Evolutionary conservation across 768 basidiomycete species (phyloP).

Genomic region (Vararia minispora): DNA sequence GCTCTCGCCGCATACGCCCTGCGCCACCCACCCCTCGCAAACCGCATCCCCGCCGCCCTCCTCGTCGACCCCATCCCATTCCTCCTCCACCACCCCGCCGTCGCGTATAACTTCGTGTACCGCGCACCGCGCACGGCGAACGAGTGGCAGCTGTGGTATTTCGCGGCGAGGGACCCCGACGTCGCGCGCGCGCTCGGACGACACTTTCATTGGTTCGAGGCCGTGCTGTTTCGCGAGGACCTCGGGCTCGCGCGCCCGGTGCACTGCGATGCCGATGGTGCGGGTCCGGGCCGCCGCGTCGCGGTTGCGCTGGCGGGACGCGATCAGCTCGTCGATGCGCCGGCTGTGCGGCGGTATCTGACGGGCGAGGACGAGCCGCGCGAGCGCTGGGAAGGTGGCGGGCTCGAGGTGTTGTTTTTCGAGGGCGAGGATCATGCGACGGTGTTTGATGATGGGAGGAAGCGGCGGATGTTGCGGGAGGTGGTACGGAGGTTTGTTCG

Average conservation of each 20-base stretch:
- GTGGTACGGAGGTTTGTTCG: conserved; percentile 23
- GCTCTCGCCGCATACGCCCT: conserved; percentile 44
- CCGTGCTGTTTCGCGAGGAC: conserved; percentile 49
- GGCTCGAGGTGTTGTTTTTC: conserved; percentile 29
- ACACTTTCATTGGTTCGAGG: conserved; percentile 59
- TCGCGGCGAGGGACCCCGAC: conserved; percentile 52
- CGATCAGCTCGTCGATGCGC: conserved; percentile 33
- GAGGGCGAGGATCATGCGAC: conserved; percentile 29
- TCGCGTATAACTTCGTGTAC: conserved; percentile 59
- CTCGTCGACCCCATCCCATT: conserved; percentile 60
- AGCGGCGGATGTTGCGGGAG: conserved; percentile 20
- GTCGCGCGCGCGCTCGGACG: conserved; percentile 46
- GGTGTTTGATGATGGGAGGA: conserved; percentile 23
- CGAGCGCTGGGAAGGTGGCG: conserved; percentile 20
- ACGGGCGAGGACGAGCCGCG: conserved; percentile 21
- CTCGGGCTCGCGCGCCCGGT: too few species aligned
- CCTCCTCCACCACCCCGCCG: conserved; percentile 48
- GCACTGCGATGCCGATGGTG: too few species aligned
- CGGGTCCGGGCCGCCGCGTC: conserved; percentile 17
- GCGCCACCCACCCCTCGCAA: conserved; percentile 21
- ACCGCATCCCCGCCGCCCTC: conserved; percentile 31
- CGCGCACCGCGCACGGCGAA: conserved; percentile 36
- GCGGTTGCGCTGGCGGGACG: conserved; percentile 27
- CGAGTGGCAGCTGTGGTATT: conserved; percentile 63
- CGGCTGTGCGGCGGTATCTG: conserved; percentile 27